Evolutionary conservation across 2,329 filamentous ascomycete species (phyloP).

Genomic region (Fusarium phyllophilum): DNA sequence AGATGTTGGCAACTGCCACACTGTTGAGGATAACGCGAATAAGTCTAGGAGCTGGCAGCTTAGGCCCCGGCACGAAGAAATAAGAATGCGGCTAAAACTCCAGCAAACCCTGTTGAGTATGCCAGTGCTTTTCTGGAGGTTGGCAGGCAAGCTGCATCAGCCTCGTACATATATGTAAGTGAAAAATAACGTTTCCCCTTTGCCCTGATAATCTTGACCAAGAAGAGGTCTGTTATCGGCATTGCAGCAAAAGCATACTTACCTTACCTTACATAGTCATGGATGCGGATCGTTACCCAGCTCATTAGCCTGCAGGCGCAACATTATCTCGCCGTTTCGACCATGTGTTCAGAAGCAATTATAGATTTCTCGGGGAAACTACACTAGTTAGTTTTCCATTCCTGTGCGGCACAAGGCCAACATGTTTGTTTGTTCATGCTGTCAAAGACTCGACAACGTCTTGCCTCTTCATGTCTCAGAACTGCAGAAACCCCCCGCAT

Average conservation of each 20-base stretch:
- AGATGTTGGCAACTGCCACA: not conserved
- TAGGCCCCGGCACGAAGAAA: not conserved
- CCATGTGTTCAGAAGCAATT: constrained; percentile 45
- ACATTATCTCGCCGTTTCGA: constrained; percentile 14
- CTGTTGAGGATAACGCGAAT: not conserved
- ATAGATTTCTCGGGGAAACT: constrained; percentile 47
- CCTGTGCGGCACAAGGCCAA: constrained; percentile 5
- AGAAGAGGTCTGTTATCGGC: not conserved
- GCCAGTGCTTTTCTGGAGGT: not conserved
- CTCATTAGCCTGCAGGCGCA: constrained; percentile 12
- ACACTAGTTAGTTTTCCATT: constrained; percentile 40
- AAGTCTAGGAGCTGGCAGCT: not conserved
- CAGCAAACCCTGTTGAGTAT: constrained; percentile 5
- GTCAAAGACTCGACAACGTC: not conserved
- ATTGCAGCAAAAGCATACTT: not conserved
- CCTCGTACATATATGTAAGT: not conserved
- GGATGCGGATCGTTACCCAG: constrained; percentile 18
- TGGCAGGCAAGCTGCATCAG: not conserved
- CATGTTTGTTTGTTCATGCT: constrained; percentile 22
- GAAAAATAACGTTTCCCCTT: constrained; percentile 11
- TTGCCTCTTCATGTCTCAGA: constrained; percentile 27
- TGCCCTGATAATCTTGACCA: constrained; percentile 11
- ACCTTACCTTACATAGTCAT: not conserved
- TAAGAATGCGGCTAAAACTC: constrained; percentile 11
- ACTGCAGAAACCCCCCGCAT: constrained; percentile 35